phyloP scores from a whole-genome alignment of 2,329 filamentous ascomycete species.

The Claviceps spartinae region DNA sequence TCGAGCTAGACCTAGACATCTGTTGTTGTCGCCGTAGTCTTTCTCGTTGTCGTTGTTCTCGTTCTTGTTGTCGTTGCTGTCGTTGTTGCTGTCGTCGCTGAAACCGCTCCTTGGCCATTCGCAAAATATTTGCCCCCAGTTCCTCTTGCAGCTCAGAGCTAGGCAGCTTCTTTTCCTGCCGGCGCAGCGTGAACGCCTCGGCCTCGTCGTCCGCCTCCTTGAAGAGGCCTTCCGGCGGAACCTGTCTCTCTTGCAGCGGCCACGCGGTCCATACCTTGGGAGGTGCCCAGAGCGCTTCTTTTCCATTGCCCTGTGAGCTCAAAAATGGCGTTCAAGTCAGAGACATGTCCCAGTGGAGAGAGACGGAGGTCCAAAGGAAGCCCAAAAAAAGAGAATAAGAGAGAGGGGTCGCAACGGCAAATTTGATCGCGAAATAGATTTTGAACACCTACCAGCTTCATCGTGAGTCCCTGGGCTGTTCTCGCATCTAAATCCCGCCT shows the following conservation, averaged over 20 bases:
- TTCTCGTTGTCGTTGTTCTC: neutral
- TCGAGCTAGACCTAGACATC: neutral
- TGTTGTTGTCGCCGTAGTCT: neutral
- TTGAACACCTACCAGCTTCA: constrained; percentile 13
- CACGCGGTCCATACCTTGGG: constrained; percentile 67
- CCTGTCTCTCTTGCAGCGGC: constrained; percentile 52
- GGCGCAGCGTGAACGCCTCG: constrained; percentile 38
- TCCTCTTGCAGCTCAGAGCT: constrained; percentile 56
- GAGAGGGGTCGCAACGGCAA: neutral
- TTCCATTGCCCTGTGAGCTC: constrained; percentile 15
- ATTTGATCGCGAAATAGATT: neutral
- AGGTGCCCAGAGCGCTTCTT: constrained; percentile 31
- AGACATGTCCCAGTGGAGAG: neutral
- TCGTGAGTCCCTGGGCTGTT: constrained; percentile 15
- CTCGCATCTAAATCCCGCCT: constrained; percentile 13
- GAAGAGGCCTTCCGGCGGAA: constrained; percentile 45
- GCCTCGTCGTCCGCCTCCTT: constrained; percentile 31
- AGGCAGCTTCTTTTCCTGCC: constrained; percentile 29
- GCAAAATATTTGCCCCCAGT: constrained; percentile 51
- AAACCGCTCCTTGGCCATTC: constrained; percentile 54
- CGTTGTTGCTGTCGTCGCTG: constrained; percentile 12
- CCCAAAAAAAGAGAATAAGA: neutral
- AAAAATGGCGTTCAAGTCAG: neutral
- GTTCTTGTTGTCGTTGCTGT: neutral
- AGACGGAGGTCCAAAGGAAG: too few species aligned